These are phyloP conservation scores for Picea sitchensis DNA, from an alignment of 75 land plant species.

Conservation along the genomic window DNA sequence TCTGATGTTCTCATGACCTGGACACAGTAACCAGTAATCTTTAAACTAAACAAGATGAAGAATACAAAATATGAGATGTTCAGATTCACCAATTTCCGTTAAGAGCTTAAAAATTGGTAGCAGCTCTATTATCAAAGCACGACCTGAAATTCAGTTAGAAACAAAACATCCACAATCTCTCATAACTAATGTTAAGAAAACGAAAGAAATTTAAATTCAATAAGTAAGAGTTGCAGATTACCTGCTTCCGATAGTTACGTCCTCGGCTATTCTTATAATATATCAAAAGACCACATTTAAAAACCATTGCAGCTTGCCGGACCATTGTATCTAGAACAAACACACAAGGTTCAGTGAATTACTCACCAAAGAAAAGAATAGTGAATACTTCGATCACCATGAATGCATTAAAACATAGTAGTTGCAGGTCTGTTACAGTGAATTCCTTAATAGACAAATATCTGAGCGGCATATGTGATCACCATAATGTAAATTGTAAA, in stretches of 20 bases:
- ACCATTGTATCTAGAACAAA: constrained; percentile 78
- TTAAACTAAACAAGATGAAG: no score
- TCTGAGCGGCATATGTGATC: no score
- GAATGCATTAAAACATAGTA: no score
- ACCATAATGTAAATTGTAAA: no score
- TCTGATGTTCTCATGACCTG: no score
- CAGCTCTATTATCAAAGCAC: not conserved
- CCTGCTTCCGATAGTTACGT: constrained; percentile 92
- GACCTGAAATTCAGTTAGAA: not conserved
- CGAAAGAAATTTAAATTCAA: not conserved
- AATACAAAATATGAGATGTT: no score
- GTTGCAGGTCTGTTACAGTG: no score
- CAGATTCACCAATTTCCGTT: not conserved
- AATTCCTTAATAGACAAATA: no score
- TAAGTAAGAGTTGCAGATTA: constrained; percentile 7
- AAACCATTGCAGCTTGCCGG: constrained; percentile 86
- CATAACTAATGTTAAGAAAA: not conserved
- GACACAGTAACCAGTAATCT: no score
- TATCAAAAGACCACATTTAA: constrained; percentile 76
- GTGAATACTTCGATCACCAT: no score
- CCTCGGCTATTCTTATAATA: constrained; percentile 91
- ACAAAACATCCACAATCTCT: not conserved
- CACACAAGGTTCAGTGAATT: constrained; percentile 1
- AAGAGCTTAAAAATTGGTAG: not conserved
- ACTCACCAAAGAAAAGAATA: not conserved